A percentile compares a stretch with the other conserved stretches of the same genome.
phyloP scores from a whole-genome alignment of 768 basidiomycete genomes.

The Leccinum pellstonianum region DNA sequence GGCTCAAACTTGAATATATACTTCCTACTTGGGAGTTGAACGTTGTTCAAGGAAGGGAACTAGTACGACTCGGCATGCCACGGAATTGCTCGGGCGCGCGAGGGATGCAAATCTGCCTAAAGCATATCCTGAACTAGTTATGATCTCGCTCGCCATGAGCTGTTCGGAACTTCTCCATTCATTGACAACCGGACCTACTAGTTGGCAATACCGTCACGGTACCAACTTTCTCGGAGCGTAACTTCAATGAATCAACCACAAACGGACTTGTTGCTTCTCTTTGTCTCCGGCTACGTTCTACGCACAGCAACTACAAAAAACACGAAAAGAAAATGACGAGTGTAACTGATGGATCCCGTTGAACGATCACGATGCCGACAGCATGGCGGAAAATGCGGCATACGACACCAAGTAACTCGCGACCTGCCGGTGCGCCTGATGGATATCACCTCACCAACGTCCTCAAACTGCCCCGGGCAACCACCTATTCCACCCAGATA shows the following conservation, averaged over 20 bases:
- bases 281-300: neutral
- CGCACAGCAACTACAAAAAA: conserved; percentile 8
- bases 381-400: conserved; percentile 11
- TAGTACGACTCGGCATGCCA: neutral
- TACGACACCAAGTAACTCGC: conserved; percentile 12
- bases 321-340: neutral
- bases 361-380: conserved; percentile 24
- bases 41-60: neutral
- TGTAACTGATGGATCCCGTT: conserved; percentile 1
- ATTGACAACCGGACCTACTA: neutral
- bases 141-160: conserved; percentile 10
- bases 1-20: neutral
- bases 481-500: conserved; percentile 58
- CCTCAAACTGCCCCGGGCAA: conserved; percentile 54
- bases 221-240: too few relatives aligned
- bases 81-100: neutral
- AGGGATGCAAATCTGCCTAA: neutral
- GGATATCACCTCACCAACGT: conserved; percentile 41
- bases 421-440: neutral
- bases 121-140: neutral
- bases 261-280: neutral
- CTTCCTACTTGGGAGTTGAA: conserved; percentile 1
- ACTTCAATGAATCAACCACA: too few relatives aligned
- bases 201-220: too few relatives aligned
- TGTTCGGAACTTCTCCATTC: too few relatives aligned